These are phyloP conservation scores for Xylaria castorea DNA, from an alignment of 495 filamentous ascomycete genomes.

Conservation along the genomic window DNA sequence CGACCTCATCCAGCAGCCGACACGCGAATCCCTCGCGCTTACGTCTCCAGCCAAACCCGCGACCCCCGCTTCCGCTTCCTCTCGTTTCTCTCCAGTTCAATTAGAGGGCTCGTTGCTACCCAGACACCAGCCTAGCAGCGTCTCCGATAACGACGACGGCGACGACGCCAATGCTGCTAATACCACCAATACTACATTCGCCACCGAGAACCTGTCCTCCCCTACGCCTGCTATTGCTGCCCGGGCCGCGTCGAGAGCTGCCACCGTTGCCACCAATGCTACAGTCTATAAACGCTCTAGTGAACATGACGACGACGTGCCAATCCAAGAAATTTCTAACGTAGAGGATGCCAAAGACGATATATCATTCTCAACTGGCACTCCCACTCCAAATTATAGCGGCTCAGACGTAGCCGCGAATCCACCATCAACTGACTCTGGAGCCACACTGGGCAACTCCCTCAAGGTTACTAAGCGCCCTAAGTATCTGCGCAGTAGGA, in stretches of 20 bases:
- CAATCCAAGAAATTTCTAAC: conserved; percentile 22
- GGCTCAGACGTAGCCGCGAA: conserved; percentile 41
- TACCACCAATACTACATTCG: conserved; percentile 58
- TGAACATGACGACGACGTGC: conserved; percentile 45
- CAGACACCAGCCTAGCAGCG: conserved; percentile 34
- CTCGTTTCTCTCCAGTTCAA: conserved; percentile 27
- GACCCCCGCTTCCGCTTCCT: background rate
- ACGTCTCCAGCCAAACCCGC: conserved; percentile 5
- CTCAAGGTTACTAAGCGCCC: conserved; percentile 61
- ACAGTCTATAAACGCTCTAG: conserved; percentile 46
- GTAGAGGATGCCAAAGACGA: conserved; percentile 37
- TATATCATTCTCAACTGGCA: conserved; percentile 54
- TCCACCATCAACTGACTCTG: conserved; percentile 39
- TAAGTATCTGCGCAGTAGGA: conserved; percentile 74
- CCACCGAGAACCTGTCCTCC: conserved; percentile 69
- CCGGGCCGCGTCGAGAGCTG: conserved; percentile 59
- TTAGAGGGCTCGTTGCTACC: conserved; percentile 33
- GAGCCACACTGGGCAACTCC: conserved; percentile 41
- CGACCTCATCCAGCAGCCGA: conserved; percentile 15
- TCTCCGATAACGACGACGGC: background rate
- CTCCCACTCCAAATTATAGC: conserved; percentile 46
- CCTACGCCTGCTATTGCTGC: conserved; percentile 70
- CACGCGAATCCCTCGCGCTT: background rate
- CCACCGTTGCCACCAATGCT: conserved; percentile 53
- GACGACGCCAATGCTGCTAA: conserved; percentile 31